Evolutionary conservation across 352 stramenopile genomes (phyloP).

Genomic region (Pythium phragmiticola): DNA sequence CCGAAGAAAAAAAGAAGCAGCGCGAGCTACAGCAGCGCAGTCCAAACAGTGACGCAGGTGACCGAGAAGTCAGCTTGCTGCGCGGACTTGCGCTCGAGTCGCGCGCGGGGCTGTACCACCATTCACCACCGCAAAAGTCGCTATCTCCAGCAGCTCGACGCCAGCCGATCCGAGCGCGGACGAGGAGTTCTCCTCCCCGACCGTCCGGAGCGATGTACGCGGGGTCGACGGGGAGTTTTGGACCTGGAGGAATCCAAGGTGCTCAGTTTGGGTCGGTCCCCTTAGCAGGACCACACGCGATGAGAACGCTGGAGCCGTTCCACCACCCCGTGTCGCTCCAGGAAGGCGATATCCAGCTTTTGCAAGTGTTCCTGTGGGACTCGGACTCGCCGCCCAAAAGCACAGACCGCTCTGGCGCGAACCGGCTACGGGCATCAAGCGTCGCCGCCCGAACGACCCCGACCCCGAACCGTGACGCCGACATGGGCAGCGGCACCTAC

Average conservation of each 20-base stretch:
- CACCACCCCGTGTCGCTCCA: slow-evolving; percentile 24
- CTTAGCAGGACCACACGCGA: neutral
- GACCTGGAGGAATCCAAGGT: neutral
- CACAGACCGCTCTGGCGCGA: neutral
- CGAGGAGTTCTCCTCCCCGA: slow-evolving; percentile 16
- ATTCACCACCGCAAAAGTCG: slow-evolving; percentile 1
- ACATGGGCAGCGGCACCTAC: slow-evolving; percentile 9
- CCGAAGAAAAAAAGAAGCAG: slow-evolving; percentile 38
- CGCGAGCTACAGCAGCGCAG: slow-evolving; percentile 20
- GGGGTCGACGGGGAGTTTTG: neutral
- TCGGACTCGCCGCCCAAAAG: slow-evolving; percentile 6
- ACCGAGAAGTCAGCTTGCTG: neutral
- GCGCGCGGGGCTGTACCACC: slow-evolving; percentile 5
- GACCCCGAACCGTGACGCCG: too few relatives aligned
- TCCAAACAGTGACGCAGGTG: slow-evolving; percentile 3
- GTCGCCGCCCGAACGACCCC: too few relatives aligned
- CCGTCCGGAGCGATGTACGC: slow-evolving; percentile 6
- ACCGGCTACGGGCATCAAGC: too few relatives aligned
- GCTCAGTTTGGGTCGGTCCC: neutral
- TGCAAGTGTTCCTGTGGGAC: slow-evolving; percentile 24
- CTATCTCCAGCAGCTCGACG: slow-evolving; percentile 6
- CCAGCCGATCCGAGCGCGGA: neutral
- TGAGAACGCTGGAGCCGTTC: slow-evolving; percentile 17
- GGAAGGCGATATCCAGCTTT: slow-evolving; percentile 23
- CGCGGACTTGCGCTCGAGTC: slow-evolving; percentile 9